Evolutionary conservation across 495 filamentous ascomycete species (phyloP), one percentile per base, ranked within the genome.

Genomic region (Melanomma pulvis-pyrius): DNA sequence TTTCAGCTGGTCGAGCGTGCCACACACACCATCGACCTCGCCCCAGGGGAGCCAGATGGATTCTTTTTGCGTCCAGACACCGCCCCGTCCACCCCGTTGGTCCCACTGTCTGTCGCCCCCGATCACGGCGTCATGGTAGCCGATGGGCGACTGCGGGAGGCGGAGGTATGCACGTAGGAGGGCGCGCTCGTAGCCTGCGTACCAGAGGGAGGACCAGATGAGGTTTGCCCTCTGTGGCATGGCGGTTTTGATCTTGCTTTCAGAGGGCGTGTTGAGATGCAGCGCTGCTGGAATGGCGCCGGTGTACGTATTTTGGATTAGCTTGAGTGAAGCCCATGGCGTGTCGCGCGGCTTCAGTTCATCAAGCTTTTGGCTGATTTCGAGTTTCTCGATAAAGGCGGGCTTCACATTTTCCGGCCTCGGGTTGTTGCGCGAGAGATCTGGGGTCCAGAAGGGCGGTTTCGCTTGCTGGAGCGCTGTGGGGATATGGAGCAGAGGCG

Each of bases 21-120:
- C 75, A 67, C 84, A 87, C 19, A 87, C 78, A 22, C 69, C 69
- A 28, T 71, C 69, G 19, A 52, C 60, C 28, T 87, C 83, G 1
- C 74, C 75, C 71, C 84, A 83, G 1, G 74, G 76, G 61, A 86
- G 67, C 84, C 84, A 88, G 1, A 64, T 36, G 32, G 77, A 76
- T 29, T 76, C 79, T 21, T 77, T 71, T 57, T 81, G 82, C 1
- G 84, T 86, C 85, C 86, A 88, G 19, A 84, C 74, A n/a, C 86
- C 86, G 0, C 84, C 85, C 24, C 77, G 77, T 0, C 84, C 84
- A 2, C 84, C 85, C 17, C 83, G 76, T 54, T 75, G 71, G 66
- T 85, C 81, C 82, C 83, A 83, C 81, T 79, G 82, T 3, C 76
- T 73, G 52, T 83, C 79, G 2, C 82, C 84, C 3, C 81, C 83